Conservation (phyloP, 176 grass and related monocot species). For the Hsuehochloa calcarea region DNA sequence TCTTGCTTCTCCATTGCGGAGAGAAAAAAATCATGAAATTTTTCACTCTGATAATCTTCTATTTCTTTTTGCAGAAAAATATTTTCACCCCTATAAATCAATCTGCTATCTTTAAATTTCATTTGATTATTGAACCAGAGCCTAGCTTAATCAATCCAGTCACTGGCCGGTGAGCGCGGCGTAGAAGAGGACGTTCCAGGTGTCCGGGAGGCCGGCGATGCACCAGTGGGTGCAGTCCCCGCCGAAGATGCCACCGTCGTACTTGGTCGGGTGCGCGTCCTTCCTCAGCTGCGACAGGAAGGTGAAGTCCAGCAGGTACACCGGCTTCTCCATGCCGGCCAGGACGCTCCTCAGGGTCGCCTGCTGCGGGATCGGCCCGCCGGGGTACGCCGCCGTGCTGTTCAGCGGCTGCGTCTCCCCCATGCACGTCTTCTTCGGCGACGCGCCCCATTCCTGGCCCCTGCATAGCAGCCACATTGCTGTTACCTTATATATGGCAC, state of each 20-base stretch:
- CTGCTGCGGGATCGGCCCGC: constrained; percentile 54
- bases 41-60: neutral
- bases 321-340: constrained; percentile 56
- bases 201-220: constrained; percentile 68
- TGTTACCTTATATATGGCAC: neutral
- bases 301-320: constrained; percentile 69
- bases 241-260: constrained; percentile 55
- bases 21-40: neutral
- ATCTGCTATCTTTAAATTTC: constrained; percentile 26
- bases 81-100: neutral
- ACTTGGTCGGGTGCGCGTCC: constrained; percentile 84
- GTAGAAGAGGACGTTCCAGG: constrained; percentile 80
- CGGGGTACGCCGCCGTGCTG: constrained; percentile 45
- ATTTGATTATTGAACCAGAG: neutral
- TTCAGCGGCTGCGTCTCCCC: constrained; percentile 65
- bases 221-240: constrained; percentile 93
- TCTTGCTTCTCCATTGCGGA: neutral
- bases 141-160: neutral
- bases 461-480: constrained; percentile 25
- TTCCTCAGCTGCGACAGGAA: constrained; percentile 74
- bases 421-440: constrained; percentile 42
- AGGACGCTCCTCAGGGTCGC: constrained; percentile 48
- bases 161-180: constrained; percentile 57
- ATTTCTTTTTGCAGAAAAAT: neutral
- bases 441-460: constrained; percentile 65